Base-by-base conservation (phyloP, 2,329 filamentous ascomycete genomes). In the Clarireedia monteithiana region DNA sequence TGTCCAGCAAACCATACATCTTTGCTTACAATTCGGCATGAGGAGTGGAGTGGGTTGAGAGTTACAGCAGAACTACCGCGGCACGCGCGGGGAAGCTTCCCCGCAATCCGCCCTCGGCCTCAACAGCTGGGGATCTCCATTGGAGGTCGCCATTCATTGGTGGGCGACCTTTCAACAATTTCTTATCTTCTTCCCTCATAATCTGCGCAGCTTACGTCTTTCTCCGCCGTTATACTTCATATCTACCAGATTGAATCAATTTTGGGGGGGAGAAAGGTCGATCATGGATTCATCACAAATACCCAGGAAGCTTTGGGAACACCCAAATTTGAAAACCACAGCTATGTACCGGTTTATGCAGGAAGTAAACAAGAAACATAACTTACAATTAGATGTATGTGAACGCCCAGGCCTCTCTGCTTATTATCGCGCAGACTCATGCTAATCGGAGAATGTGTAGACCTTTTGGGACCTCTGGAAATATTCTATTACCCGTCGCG, bases 271-370 rank as follows among this genome's bases (percentile, higher is more conserved):
- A 12, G 4, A 24, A 1, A 34, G 12, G 10, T 34, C 10, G 12
- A 34, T 34, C 30, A 67, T 67, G 66, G 56, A 60, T 47, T 59
- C 61, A 3, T 24, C 54, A 17, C 47, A 23, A 6, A 50, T 75
- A 53, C 82, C 81, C 5, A 74, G 80, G 56, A 86, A 86, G 74
- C 77, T 88, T 54, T 88, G 85, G 85, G 81, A 85, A 70, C 84
- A 86, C 63, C 76, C 82, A 1, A 67, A 81, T 61, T 83, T 83
- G 15, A 67, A 80, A 64, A 76, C 73, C 59, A 89, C 86, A 1
- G 70, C 76, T 34, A 86, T 89, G 77, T 85, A 80, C 71, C 70
- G 73, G 49, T 86, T 90, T 66, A 84, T 88, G 76, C 78, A 86
- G 63, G 71, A 75, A 9, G 71, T 85, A 26, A 90, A 91, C 69